Evolutionary conservation across 2,329 filamentous ascomycete species (phyloP), one percentile per base, ranked within the genome.

Genomic region (Drechslerella dactyloides): DNA sequence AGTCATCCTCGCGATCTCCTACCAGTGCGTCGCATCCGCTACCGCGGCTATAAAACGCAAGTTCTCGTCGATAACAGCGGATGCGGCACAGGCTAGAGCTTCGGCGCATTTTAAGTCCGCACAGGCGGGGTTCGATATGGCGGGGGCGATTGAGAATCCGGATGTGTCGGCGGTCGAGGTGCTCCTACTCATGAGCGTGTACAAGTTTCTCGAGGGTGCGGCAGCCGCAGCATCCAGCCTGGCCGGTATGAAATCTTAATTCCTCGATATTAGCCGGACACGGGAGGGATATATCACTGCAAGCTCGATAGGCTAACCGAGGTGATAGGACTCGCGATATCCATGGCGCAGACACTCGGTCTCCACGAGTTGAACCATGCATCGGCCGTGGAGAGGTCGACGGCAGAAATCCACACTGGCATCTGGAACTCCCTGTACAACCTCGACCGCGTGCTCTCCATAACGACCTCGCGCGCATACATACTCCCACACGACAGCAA

Each of bases 371-470:
- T 44, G n/a, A 54, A 56, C 1, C 52, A 46, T 40, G n/a, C 30
- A 1, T 46, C 44, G 2, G 48, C 37, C 0, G 46, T 51, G 19
- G 46, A 24, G 21, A 4, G n/a, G n/a, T n/a, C n/a, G n/a, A 33
- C 42, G 2, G 24, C 27, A 3, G 65, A 69, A 37, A 54, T 69
- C 2, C 40, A 62, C 17, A 15, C 51, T n/a, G 65, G 65, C 15
- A 58, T 69, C 33, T 69, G 65, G 65, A 69, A 69, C 30, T 58
- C 65, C 15, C 53, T 69, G 2, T 69, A 69, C 24, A 69, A 69
- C 27, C 57, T 69, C 11, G 65, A 69, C n/a, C 52, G 65, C 2
- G 46, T 63, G 33, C 27, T 69, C 11, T 69, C 58, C 1, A 42
- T 69, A 13, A 62, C 65, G 1, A 17, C 65, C 17, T 62, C 65